These are phyloP conservation scores for Pyrenula massariospora DNA, from an alignment of 495 filamentous ascomycete species.

Conservation along the genomic window DNA sequence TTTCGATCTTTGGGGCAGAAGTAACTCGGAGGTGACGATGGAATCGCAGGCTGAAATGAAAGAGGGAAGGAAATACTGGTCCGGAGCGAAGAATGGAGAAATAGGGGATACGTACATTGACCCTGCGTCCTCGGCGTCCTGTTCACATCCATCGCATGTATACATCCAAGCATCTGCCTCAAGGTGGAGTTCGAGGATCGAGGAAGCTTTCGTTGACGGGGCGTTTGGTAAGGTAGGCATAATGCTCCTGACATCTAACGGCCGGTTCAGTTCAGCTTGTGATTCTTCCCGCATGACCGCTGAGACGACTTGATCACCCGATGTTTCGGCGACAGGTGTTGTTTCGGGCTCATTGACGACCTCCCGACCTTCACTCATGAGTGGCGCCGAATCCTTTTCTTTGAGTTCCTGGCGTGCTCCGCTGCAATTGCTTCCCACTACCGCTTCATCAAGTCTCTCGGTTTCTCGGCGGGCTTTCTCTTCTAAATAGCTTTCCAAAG, in stretches of 20 bases:
- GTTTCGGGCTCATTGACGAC: background rate
- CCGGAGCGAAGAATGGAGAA: too few species aligned
- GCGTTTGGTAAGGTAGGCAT: background rate
- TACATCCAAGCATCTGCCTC: background rate
- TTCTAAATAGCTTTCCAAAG: background rate
- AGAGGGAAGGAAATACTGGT: too few species aligned
- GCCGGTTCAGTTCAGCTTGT: background rate
- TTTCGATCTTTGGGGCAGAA: too few species aligned
- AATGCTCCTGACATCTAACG: background rate
- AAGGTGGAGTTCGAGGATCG: background rate
- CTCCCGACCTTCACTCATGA: background rate
- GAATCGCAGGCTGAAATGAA: too few species aligned
- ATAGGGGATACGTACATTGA: background rate
- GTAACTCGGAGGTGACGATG: too few species aligned
- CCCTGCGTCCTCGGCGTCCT: background rate
- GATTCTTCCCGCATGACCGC: background rate
- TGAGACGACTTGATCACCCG: background rate
- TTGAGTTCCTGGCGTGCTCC: background rate
- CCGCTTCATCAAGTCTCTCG: background rate
- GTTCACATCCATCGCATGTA: background rate
- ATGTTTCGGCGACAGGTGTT: background rate
- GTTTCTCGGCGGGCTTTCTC: background rate
- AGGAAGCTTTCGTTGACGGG: background rate
- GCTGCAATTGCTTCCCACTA: background rate
- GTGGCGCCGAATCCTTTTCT: background rate